Base-by-base conservation (phyloP, 179 eudicot species). In the Silene vulgaris region DNA sequence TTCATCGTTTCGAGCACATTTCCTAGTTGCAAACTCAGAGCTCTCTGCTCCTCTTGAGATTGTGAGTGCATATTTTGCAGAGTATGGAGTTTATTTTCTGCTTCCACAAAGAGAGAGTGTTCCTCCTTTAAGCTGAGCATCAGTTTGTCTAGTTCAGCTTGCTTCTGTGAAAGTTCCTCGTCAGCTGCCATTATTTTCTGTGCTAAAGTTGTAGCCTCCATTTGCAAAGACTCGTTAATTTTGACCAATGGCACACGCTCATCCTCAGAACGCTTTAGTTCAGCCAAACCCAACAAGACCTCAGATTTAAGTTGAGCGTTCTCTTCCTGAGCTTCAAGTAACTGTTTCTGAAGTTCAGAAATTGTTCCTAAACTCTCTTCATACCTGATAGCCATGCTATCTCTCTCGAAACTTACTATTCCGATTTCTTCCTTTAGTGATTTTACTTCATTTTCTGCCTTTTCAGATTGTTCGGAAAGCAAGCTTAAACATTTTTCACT, bases 41-140 rank as follows among this genome's bases (percentile, higher is more conserved):
- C 85, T 78, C 73, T 88, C 80, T 94, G 98, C 82, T 92, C 86
- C 64, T 89, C 92, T 75, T 90, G 99, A 70, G 97, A 93, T 76
- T 88, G 88, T 29, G 81, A 86, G 67, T 92, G 91, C 81, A 85
- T 45, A 80, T 81, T 80, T 73, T 86, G 89, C 73, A 95, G 82
- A 52, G 84, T 68, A 50, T 72, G 82, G 52, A 95, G 93, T 74
- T 86, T 77, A 65, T 87, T 84, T 85, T 95, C 97, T 32, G 86
- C 86, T 86, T 89, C 90, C 74, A 85, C 80, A 74, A 89, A 86
- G 50, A 82, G 84, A 37, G 76, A 69, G 50, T 79, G 90, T 66
- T 95, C 99, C 56, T 89, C 83, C 60, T 86, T 74, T 72, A 88
- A 80, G 74, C 82, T 76, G 61, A 21, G 77, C 82, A 83, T 84